These are phyloP conservation scores for Malassezia furfur DNA, from an alignment of 1,284 basidiomycete species.

Conservation along the genomic window DNA sequence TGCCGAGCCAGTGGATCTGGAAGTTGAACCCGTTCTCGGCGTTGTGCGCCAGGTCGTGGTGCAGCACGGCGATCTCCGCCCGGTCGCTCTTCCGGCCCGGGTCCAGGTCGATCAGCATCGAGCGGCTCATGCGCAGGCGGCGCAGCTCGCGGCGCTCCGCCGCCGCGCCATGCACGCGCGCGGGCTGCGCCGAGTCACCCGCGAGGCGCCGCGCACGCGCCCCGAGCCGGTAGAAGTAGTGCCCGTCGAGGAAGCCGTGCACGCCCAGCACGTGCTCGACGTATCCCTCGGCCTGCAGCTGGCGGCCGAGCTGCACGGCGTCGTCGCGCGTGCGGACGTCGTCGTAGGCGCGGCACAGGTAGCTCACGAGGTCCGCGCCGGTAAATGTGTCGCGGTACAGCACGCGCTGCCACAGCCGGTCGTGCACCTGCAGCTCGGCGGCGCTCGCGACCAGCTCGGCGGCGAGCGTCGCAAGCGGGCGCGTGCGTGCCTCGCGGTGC, in stretches of 20 bases:
- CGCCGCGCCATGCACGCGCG: not conserved
- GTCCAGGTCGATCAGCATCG: constrained; percentile 42
- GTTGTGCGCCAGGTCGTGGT: constrained; percentile 47
- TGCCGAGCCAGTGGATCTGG: constrained; percentile 93
- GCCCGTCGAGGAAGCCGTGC: constrained; percentile 45
- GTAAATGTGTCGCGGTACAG: constrained; percentile 40
- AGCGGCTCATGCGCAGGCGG: constrained; percentile 35
- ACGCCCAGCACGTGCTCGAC: constrained; percentile 39
- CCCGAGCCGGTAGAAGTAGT: constrained; percentile 39
- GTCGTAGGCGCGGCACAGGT: constrained; percentile 35
- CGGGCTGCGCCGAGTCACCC: not conserved
- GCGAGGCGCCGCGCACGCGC: not conserved
- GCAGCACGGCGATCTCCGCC: constrained; percentile 43
- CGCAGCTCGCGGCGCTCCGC: constrained; percentile 6
- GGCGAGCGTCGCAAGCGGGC: constrained; percentile 22
- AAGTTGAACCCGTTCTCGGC: constrained; percentile 47
- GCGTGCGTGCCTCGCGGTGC: constrained; percentile 19
- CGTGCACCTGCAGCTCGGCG: constrained; percentile 36
- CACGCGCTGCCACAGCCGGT: constrained; percentile 43
- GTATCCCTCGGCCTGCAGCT: constrained; percentile 31
- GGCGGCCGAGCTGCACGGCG: constrained; percentile 32
- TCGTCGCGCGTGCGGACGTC: constrained; percentile 41
- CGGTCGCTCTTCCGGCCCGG: constrained; percentile 34
- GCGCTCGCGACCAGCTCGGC: constrained; percentile 32
- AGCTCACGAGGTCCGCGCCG: constrained; percentile 43